Base-by-base conservation (phyloP, 495 filamentous ascomycete genomes). In the Daldinia childiae region DNA sequence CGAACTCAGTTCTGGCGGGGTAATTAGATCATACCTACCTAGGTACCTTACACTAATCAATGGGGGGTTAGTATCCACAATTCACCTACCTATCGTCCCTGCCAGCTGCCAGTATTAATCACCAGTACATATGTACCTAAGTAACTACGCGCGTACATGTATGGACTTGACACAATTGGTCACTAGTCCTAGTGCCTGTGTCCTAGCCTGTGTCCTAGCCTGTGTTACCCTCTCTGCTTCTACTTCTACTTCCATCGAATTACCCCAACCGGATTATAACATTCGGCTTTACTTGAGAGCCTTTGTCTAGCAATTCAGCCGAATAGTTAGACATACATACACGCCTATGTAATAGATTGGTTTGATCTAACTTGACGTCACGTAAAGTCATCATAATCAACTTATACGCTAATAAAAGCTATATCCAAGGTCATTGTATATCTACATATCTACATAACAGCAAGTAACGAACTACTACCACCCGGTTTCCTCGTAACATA, bases 91-190 rank as follows among this genome's bases (percentile, higher is more conserved):
- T 29, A 12, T 21, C 43, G 43, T 48, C 43, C n/a, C 17, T 48
- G 7, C 43, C 17, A 7, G 7, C n/a, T 21, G 7, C 41, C 41
- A 21, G 5, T 48, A 19, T 9, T 11, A 21, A 45, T 9, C 6
- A 8, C n/a, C 26, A 26, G 26, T 26, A 26, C 3, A 26, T n/a
- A n/a, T n/a, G n/a, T n/a, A n/a, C n/a, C n/a, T 45, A 45, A 6
- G 11, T 36, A 36, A 36, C n/a, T 48, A 48, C 48, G 19, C 52
- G 39, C 51, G 59, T 29, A 29, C 27, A 29, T 6, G 27, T 66
- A 50, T 51, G 26, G 56, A 14, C 48, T 59, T 64, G 69, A 72
- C 64, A 64, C 67, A 72, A 64, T 67, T 67, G 58, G 57, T 26
- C 1, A 3, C 1, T 26, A 4, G 26, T 54, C 5, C 12, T 2